A percentile compares a stretch with the other conserved stretches of the same genome.
phyloP scores from a whole-genome alignment of 177 flowering plant species.

The Tripterygium wilfordii region DNA sequence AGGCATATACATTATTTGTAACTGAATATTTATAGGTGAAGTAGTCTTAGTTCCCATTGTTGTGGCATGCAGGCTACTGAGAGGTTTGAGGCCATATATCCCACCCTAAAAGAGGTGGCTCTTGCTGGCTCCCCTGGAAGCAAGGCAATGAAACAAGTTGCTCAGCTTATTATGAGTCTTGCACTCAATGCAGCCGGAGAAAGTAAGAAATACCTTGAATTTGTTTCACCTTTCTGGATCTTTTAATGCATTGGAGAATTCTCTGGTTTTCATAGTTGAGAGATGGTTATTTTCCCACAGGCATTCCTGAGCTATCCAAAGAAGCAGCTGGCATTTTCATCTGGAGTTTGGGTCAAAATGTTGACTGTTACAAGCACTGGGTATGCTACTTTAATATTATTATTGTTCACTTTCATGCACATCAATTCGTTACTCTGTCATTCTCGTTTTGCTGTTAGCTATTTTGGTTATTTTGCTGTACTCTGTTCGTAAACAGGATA shows the following conservation, averaged over 20 bases:
- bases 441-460: too few species aligned
- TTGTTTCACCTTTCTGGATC: background rate
- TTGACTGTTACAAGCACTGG: constrained; percentile 83
- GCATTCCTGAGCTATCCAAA: constrained; percentile 47
- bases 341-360: constrained; percentile 68
- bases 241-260: too few species aligned
- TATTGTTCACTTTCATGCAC: too few species aligned
- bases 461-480: too few species aligned
- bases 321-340: constrained; percentile 62
- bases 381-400: constrained; percentile 46
- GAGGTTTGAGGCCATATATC: constrained; percentile 88
- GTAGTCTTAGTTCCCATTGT: background rate
- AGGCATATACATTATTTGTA: background rate
- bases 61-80: constrained; percentile 90
- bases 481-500: constrained; percentile 52
- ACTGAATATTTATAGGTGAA: background rate
- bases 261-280: too few species aligned
- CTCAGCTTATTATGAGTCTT: constrained; percentile 56
- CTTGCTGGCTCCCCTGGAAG: constrained; percentile 84
- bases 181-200: constrained; percentile 62
- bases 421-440: too few species aligned
- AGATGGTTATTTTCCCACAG: constrained; percentile 35
- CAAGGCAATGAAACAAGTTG: constrained; percentile 84
- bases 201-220: constrained; percentile 35
- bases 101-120: constrained; percentile 74